Percentiles rank a stretch among this genome's conserved stretches.
Conservation (phyloP, 1,139 yeast genomes). For the Sugiyamaella grinbergsii region DNA sequence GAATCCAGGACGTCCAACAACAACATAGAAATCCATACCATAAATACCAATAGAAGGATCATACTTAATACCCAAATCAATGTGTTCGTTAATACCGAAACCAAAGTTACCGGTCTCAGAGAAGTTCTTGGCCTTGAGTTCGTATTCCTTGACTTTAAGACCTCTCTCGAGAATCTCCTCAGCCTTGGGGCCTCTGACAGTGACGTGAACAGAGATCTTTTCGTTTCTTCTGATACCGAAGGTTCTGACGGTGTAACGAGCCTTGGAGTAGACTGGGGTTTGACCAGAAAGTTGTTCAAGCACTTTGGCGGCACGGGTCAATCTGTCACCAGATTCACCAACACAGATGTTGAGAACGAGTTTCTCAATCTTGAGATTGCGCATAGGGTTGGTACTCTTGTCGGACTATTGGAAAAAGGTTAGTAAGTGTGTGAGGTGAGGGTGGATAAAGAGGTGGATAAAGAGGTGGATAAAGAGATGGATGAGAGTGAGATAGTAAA, state of each 20-base stretch:
- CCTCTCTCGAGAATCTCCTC: constrained; percentile 99
- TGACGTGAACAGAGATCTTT: constrained; percentile 98
- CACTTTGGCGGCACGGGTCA: constrained; percentile 99
- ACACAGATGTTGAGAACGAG: constrained; percentile 99
- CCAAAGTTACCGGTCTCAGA: constrained; percentile 99
- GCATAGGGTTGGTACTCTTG: constrained; percentile 75
- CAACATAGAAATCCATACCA: constrained; percentile 99
- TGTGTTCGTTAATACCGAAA: constrained; percentile 99
- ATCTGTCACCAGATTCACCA: constrained; percentile 99
- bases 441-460: neutral
- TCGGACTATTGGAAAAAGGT: constrained; percentile 31
- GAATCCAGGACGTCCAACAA: constrained; percentile 99
- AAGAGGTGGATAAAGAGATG: too few relatives aligned
- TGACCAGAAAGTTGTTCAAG: constrained; percentile 99
- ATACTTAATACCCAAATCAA: constrained; percentile 99
- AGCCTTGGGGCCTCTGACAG: constrained; percentile 99
- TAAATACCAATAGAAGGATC: constrained; percentile 99
- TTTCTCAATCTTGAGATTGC: constrained; percentile 98
- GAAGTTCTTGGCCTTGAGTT: constrained; percentile 91
- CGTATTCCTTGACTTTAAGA: constrained; percentile 99
- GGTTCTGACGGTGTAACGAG: constrained; percentile 99
- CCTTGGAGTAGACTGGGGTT: constrained; percentile 99
- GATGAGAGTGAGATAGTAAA: too few relatives aligned
- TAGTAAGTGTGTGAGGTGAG: neutral
- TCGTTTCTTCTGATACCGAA: constrained; percentile 99